A percentile compares a stretch with the other conserved stretches of the same genome.
phyloP scores from a whole-genome alignment of 164 flowering plant species.

The Dillenia turbinata region DNA sequence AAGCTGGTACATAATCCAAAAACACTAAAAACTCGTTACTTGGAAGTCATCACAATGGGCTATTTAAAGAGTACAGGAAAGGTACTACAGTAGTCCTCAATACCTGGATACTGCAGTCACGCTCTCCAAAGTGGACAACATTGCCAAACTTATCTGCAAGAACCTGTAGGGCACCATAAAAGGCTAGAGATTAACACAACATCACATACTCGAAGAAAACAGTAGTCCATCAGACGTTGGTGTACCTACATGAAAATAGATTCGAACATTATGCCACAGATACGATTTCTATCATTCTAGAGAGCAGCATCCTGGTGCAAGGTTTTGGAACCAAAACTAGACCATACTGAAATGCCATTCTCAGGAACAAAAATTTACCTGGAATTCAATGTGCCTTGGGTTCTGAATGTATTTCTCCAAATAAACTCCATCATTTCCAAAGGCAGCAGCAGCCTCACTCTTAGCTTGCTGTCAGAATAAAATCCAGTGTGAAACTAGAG shows the following conservation, averaged over 20 bases:
- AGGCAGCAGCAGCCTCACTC: constrained; percentile 98
- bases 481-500: not conserved
- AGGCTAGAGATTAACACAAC: constrained; percentile 8
- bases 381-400: constrained; percentile 98
- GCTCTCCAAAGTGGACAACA: constrained; percentile 98
- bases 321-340: too few relatives aligned
- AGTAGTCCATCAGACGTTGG: not conserved
- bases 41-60: too few relatives aligned
- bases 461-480: constrained; percentile 76
- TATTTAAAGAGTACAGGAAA: too few relatives aligned
- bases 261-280: too few relatives aligned
- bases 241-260: too few relatives aligned
- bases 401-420: constrained; percentile 89
- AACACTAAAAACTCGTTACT: too few relatives aligned
- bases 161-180: constrained; percentile 43
- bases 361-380: constrained; percentile 38
- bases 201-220: constrained; percentile 3
- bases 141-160: constrained; percentile 92
- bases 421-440: constrained; percentile 99
- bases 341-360: too few relatives aligned
- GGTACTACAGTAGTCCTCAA: not conserved
- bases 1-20: too few relatives aligned
- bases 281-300: too few relatives aligned
- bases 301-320: too few relatives aligned
- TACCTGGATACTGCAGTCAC: constrained; percentile 99